Conservation (phyloP, 495 filamentous ascomycete genomes). For the Aspergillus egyptiacus region DNA sequence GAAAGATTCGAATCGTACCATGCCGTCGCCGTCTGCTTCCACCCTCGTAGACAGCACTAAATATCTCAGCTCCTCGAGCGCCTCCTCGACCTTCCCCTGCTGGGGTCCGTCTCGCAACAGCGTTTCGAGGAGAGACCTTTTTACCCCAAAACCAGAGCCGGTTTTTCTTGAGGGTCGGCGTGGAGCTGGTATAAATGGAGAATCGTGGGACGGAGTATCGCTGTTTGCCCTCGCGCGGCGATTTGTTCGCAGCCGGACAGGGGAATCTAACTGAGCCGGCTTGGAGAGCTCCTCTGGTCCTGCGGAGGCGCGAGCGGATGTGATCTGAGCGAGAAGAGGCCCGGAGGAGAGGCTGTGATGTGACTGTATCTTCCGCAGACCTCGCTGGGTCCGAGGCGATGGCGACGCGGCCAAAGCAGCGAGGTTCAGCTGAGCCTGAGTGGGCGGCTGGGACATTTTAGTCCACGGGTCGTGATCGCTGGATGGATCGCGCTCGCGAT, state of each 20-base stretch:
- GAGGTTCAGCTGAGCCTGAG: slow-evolving; percentile 24
- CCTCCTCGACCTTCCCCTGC: slow-evolving; percentile 56
- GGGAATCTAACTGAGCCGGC: slow-evolving; percentile 17
- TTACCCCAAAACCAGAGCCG: slow-evolving; percentile 49
- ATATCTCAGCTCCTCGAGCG: slow-evolving; percentile 67
- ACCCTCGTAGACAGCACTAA: slow-evolving; percentile 74
- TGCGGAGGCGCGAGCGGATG: slow-evolving; percentile 24
- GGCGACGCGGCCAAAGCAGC: slow-evolving; percentile 33
- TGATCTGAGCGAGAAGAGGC: slow-evolving; percentile 32
- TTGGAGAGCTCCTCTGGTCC: slow-evolving; percentile 18
- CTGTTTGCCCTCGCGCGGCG: slow-evolving; percentile 68
- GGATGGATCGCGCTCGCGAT: background rate
- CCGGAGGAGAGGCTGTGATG: slow-evolving; percentile 44
- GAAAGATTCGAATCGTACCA: slow-evolving; percentile 53
- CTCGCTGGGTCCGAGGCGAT: slow-evolving; percentile 44
- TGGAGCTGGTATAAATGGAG: slow-evolving; percentile 34
- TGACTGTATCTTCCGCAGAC: slow-evolving; percentile 49
- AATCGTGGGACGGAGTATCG: slow-evolving; percentile 49
- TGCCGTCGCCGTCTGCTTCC: slow-evolving; percentile 79
- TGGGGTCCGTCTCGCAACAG: slow-evolving; percentile 68
- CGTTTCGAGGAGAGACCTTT: slow-evolving; percentile 56
- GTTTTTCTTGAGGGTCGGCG: slow-evolving; percentile 50
- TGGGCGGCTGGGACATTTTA: slow-evolving; percentile 20
- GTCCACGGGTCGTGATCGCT: slow-evolving; percentile 14
- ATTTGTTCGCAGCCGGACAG: slow-evolving; percentile 34